A percentile compares a stretch with the other conserved stretches of the same genome.
phyloP scores from a whole-genome alignment of 1,139 yeast genomes.

The Suhomyces terraborum region DNA sequence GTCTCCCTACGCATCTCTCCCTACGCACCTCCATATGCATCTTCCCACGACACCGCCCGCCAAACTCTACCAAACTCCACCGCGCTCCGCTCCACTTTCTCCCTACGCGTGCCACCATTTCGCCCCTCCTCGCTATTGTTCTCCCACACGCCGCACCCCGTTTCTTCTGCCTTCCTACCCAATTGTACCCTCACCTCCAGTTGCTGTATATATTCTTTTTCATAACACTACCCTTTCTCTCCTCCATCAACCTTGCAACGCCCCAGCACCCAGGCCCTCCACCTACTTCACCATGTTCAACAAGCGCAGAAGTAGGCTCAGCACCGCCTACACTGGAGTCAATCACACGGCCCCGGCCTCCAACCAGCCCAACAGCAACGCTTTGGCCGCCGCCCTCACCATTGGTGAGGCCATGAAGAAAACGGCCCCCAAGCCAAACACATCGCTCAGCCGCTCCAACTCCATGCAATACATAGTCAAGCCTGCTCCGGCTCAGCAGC shows the following conservation, averaged over 20 bases:
- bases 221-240: background rate
- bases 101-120: background rate
- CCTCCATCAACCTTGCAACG: slow-evolving; percentile 1
- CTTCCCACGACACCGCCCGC: background rate
- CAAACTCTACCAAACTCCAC: background rate
- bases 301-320: slow-evolving; percentile 39
- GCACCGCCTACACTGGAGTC: slow-evolving; percentile 50
- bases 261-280: background rate
- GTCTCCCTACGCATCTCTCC: too few species aligned
- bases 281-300: slow-evolving; percentile 29
- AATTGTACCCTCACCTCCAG: background rate
- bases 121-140: background rate
- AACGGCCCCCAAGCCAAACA: slow-evolving; percentile 16
- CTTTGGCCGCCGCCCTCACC: slow-evolving; percentile 51
- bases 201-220: slow-evolving; percentile 1
- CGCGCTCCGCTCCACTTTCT: background rate
- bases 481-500: slow-evolving; percentile 11
- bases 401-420: slow-evolving; percentile 39
- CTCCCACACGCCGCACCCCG: slow-evolving; percentile 1
- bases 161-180: background rate
- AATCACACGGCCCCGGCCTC: slow-evolving; percentile 37
- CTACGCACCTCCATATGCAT: too few species aligned
- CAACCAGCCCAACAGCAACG: slow-evolving; percentile 42
- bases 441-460: slow-evolving; percentile 17
- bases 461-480: slow-evolving; percentile 20